A percentile compares a stretch with the other conserved stretches of the same genome.
Evolutionary conservation across 441 rosid species (phyloP).

Genomic region (Jatropha podagrica): DNA sequence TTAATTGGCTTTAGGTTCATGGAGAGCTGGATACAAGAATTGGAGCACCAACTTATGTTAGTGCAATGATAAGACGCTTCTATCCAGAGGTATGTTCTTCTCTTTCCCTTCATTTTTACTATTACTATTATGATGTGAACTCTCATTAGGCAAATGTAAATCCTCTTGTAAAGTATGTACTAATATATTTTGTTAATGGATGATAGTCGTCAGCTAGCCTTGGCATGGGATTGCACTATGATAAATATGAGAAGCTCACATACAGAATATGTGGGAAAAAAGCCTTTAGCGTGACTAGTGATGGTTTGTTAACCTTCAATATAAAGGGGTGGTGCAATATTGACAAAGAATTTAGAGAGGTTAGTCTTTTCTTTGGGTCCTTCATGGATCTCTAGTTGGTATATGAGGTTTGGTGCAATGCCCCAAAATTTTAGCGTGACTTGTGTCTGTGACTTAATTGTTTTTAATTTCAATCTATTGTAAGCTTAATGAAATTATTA

Average conservation of each 20-base stretch:
- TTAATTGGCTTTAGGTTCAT: slow-evolving; percentile 49
- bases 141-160: background rate
- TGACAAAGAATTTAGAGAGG: slow-evolving; percentile 73
- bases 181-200: background rate
- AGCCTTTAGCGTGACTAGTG: slow-evolving; percentile 56
- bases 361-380: slow-evolving; percentile 24
- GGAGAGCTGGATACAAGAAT: slow-evolving; percentile 84
- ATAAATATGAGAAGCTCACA: slow-evolving; percentile 61
- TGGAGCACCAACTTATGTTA: slow-evolving; percentile 56
- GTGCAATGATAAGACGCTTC: slow-evolving; percentile 65
- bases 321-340: slow-evolving; percentile 73
- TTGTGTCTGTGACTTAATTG: background rate
- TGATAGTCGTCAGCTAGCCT: slow-evolving; percentile 58
- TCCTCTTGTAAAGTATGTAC: background rate
- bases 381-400: slow-evolving; percentile 8
- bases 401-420: background rate
- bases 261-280: slow-evolving; percentile 67
- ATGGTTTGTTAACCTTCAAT: slow-evolving; percentile 56
- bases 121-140: background rate
- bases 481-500: no score
- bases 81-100: slow-evolving; percentile 52
- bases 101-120: background rate
- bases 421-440: background rate
- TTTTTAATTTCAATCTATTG: no score
- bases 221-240: slow-evolving; percentile 67